These are phyloP conservation scores for Pseudogymnoascus sp. DNA, from an alignment of 2,329 filamentous ascomycete species.

Conservation along the genomic window DNA sequence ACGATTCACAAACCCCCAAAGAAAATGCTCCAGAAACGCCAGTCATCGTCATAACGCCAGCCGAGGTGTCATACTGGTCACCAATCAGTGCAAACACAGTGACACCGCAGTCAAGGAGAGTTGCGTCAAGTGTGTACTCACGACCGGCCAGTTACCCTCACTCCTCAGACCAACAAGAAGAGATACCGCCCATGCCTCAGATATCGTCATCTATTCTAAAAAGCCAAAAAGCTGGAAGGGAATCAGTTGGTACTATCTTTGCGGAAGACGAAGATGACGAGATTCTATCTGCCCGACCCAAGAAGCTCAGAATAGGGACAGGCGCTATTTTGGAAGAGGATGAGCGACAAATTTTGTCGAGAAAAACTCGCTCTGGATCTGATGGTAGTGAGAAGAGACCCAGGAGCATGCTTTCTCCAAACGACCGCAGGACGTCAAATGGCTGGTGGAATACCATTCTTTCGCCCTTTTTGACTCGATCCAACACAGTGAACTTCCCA, in stretches of 20 bases:
- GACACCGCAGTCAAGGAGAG: constrained; percentile 14
- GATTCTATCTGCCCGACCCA: not conserved
- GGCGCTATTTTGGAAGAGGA: constrained; percentile 67
- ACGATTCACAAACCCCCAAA: constrained; percentile 19
- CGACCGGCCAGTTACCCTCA: constrained; percentile 37
- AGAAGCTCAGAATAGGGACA: constrained; percentile 30
- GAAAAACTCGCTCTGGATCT: not conserved
- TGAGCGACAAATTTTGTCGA: constrained; percentile 36
- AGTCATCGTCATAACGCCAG: constrained; percentile 44
- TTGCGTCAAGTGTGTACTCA: constrained; percentile 43
- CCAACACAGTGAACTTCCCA: constrained; percentile 24
- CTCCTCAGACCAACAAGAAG: constrained; percentile 20
- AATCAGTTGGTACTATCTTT: constrained; percentile 25
- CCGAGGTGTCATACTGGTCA: constrained; percentile 29
- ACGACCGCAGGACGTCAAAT: constrained; percentile 42
- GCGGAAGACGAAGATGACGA: constrained; percentile 20
- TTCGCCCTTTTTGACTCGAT: constrained; percentile 52
- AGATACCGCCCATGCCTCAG: constrained; percentile 52
- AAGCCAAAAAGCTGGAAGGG: constrained; percentile 20
- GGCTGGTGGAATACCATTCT: constrained; percentile 76
- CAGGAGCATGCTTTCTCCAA: constrained; percentile 18
- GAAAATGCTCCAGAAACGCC: constrained; percentile 32
- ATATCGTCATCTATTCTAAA: constrained; percentile 36
- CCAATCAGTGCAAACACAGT: constrained; percentile 18
- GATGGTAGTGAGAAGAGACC: not conserved